These are phyloP conservation scores for Dysphania ambrosioides DNA, from an alignment of 148 eudicot species.

Conservation along the genomic window DNA sequence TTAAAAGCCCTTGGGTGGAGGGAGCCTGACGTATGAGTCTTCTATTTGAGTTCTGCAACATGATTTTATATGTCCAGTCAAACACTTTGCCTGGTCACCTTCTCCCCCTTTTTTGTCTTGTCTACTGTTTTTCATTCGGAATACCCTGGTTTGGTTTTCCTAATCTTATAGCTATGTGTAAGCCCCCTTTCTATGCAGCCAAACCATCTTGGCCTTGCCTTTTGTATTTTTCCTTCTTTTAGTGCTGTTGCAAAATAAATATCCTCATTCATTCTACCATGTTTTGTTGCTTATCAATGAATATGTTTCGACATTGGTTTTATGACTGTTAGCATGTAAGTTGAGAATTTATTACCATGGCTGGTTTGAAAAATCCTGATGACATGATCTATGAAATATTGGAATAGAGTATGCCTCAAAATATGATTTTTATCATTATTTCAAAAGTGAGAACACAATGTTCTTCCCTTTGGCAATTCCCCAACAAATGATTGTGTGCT, in stretches of 20 bases:
- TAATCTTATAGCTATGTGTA: background rate
- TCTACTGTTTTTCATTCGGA: background rate
- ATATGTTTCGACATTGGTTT: background rate
- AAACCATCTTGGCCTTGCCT: background rate
- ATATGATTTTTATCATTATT: no score
- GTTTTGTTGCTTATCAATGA: background rate
- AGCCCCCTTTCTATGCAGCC: background rate
- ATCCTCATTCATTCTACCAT: no score
- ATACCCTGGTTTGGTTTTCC: background rate
- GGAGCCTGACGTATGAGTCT: background rate
- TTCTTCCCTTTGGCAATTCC: no score
- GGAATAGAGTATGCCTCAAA: no score
- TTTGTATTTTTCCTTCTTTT: background rate
- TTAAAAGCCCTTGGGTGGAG: background rate
- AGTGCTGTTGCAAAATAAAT: background rate
- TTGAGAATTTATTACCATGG: background rate
- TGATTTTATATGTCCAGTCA: background rate
- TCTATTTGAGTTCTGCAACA: background rate
- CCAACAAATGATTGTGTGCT: background rate
- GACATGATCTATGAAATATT: background rate
- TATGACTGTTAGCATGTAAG: background rate
- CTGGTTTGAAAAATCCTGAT: background rate
- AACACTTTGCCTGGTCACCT: slow-evolving; percentile 1
- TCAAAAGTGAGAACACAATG: no score
- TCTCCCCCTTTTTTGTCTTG: background rate